Conservation (phyloP, 2,329 filamentous ascomycete genomes). For the Ampelomyces quisqualis region DNA sequence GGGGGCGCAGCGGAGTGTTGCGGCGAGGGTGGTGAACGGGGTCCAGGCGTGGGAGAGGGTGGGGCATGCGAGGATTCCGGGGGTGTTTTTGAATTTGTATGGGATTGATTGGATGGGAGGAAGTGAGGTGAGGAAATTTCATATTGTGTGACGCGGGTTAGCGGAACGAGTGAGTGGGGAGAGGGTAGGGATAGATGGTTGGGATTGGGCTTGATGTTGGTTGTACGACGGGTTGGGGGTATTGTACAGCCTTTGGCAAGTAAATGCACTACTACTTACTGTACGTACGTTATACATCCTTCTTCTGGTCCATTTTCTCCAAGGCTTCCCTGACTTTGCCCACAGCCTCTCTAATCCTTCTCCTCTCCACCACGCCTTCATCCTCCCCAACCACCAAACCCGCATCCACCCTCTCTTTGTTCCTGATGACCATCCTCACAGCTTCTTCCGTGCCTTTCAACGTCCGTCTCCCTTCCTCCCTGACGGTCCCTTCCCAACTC, state of each 20-base stretch:
- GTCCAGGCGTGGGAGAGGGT: conserved; percentile 12
- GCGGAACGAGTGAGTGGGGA: no score
- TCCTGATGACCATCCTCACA: conserved; percentile 50
- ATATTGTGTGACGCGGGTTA: conserved; percentile 16
- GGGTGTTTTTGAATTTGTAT: conserved; percentile 8
- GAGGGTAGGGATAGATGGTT: neutral
- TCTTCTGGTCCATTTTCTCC: conserved; percentile 23
- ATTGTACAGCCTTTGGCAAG: no score
- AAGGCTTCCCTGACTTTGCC: conserved; percentile 51
- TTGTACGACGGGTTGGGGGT: no score
- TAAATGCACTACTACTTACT: no score
- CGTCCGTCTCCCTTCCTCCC: conserved; percentile 59
- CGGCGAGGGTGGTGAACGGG: neutral
- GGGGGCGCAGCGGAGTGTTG: neutral
- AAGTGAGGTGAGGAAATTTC: conserved; percentile 8
- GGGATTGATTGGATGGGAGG: conserved; percentile 18
- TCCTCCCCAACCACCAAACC: conserved; percentile 31
- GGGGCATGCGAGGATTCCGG: conserved; percentile 13
- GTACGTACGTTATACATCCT: conserved; percentile 5
- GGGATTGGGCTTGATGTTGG: neutral
- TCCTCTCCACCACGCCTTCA: conserved; percentile 43
- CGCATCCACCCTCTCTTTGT: conserved; percentile 43
- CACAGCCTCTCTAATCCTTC: conserved; percentile 48
- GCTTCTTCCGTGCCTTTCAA: conserved; percentile 56
- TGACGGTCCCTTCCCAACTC: conserved; percentile 55